Evolutionary conservation across 768 basidiomycete species (phyloP).

Genomic region (Russula lepida): DNA sequence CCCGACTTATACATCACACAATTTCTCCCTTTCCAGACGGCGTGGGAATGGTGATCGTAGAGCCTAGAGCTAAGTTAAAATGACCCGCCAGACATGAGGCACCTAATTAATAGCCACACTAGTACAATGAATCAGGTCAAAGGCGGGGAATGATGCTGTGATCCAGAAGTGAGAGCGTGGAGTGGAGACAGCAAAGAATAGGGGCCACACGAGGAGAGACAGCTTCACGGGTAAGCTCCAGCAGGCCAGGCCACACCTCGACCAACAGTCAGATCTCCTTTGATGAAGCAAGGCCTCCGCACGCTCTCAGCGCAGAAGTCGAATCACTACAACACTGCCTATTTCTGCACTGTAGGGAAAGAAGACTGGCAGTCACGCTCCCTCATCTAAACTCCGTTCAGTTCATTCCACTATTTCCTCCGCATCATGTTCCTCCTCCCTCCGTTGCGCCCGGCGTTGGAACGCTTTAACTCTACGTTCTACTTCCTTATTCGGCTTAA

Average conservation of each 20-base stretch:
- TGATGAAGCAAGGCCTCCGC: not conserved
- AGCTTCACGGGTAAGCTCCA: no score
- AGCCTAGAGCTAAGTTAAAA: not conserved
- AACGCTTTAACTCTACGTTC: slow-evolving; percentile 54
- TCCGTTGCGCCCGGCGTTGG: slow-evolving; percentile 43
- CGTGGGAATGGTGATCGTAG: not conserved
- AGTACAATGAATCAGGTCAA: not conserved
- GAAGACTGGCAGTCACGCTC: not conserved
- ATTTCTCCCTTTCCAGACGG: not conserved
- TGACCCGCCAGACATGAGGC: not conserved
- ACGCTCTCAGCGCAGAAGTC: not conserved
- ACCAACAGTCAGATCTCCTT: not conserved
- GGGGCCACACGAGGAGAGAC: not conserved
- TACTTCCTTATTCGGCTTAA: slow-evolving; percentile 48
- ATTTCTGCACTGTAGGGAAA: not conserved
- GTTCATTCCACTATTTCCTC: slow-evolving; percentile 52
- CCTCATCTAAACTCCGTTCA: not conserved
- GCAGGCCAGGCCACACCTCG: not conserved
- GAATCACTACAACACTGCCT: not conserved
- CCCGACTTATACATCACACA: not conserved
- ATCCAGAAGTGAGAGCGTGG: not conserved
- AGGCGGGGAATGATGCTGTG: not conserved
- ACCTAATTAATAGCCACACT: not conserved
- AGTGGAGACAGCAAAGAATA: not conserved
- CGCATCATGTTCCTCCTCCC: slow-evolving; percentile 29